phyloP scores from a whole-genome alignment of 805 yeast genomes.

The Cyberlindnera mycetangii region DNA sequence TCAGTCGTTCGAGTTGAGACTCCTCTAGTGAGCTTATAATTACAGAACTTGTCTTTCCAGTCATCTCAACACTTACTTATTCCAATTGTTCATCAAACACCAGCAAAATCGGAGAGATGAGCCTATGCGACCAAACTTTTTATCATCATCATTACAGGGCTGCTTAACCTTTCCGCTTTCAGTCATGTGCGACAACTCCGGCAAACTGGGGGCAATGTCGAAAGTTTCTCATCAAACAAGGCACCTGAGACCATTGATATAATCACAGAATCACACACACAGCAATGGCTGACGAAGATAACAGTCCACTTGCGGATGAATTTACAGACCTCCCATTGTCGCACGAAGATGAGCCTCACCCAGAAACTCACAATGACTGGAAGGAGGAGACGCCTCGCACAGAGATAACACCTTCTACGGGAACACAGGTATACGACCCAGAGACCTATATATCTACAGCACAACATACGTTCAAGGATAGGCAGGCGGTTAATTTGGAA shows the following conservation, averaged over 20 bases:
- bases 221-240: background rate
- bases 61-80: background rate
- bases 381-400: conserved; percentile 5
- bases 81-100: background rate
- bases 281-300: conserved; percentile 24
- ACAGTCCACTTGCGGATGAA: conserved; percentile 27
- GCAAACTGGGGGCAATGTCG: background rate
- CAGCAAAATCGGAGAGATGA: conserved; percentile 2
- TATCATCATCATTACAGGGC: background rate
- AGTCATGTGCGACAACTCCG: background rate
- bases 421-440: conserved; percentile 29
- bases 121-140: background rate
- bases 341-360: conserved; percentile 12
- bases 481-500: conserved; percentile 30
- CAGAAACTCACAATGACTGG: background rate
- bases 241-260: no score
- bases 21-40: conserved; percentile 1
- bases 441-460: conserved; percentile 24
- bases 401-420: conserved; percentile 1
- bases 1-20: background rate
- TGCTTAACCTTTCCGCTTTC: background rate
- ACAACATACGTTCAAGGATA: conserved; percentile 22
- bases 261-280: no score
- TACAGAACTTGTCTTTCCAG: background rate
- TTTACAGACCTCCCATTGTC: conserved; percentile 28